Conservation (phyloP, 257 asterid genomes). For the Dorcoceras hygrometricum region DNA sequence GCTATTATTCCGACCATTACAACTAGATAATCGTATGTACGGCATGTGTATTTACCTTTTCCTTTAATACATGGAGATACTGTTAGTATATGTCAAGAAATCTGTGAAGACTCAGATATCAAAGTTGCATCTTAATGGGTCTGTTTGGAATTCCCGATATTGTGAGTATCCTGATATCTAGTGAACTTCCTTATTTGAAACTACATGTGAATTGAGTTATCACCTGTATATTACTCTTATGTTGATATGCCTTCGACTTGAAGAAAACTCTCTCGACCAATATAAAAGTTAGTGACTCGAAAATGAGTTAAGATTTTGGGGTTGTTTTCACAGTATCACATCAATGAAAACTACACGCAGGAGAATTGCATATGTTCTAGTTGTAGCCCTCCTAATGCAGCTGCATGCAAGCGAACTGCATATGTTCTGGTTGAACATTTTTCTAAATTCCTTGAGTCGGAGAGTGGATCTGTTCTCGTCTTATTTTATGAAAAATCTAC, state of each 20-base stretch:
- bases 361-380: conserved; percentile 7
- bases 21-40: not conserved
- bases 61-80: not conserved
- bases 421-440: conserved; percentile 8
- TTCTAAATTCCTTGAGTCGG: conserved; percentile 2
- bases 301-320: conserved; percentile 13
- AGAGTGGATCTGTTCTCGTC: conserved; percentile 6
- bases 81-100: not conserved
- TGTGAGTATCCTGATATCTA: conserved; percentile 5
- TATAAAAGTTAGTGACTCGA: not conserved
- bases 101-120: not conserved
- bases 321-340: conserved; percentile 7
- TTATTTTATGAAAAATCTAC: not conserved
- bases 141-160: not conserved
- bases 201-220: not conserved
- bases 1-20: not conserved
- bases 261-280: not conserved
- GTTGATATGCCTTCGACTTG: not conserved
- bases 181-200: not conserved
- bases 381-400: not conserved
- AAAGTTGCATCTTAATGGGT: not conserved
- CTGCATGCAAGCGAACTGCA: conserved; percentile 9
- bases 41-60: not conserved
- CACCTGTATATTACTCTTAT: conserved; percentile 6
- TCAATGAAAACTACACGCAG: conserved; percentile 7